These are phyloP conservation scores for Colletotrichum somersetense DNA, from an alignment of 2,329 filamentous ascomycete genomes.

Conservation along the genomic window DNA sequence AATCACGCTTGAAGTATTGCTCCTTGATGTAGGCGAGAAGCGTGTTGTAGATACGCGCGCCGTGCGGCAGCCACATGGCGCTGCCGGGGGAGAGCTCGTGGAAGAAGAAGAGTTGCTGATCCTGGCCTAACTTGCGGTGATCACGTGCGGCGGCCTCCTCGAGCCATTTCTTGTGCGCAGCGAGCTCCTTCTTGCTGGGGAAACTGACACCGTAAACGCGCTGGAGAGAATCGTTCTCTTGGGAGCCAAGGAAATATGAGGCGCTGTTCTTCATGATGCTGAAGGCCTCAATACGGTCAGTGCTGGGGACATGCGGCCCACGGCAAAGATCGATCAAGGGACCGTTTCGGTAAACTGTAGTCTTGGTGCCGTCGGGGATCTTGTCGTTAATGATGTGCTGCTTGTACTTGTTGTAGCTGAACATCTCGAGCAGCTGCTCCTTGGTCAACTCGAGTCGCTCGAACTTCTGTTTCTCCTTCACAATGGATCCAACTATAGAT, in stretches of 20 bases:
- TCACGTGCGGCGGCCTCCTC: slow-evolving; percentile 99
- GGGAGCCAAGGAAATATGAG: slow-evolving; percentile 94
- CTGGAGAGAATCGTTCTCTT: slow-evolving; percentile 94
- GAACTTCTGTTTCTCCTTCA: slow-evolving; percentile 97
- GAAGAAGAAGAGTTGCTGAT: slow-evolving; percentile 99
- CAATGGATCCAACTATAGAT: slow-evolving; percentile 81
- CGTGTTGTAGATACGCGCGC: slow-evolving; percentile 92
- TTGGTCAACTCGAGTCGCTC: slow-evolving; percentile 91
- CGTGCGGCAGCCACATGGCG: slow-evolving; percentile 92
- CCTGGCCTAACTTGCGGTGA: slow-evolving; percentile 91
- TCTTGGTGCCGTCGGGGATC: slow-evolving; percentile 87
- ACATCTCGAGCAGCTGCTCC: slow-evolving; percentile 87
- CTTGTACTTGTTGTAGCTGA: slow-evolving; percentile 98
- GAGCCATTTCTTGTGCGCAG: slow-evolving; percentile 93
- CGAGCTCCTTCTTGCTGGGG: slow-evolving; percentile 94
- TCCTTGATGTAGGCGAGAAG: slow-evolving; percentile 83
- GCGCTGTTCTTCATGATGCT: slow-evolving; percentile 75
- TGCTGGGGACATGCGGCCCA: slow-evolving; percentile 87
- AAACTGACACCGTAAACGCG: slow-evolving; percentile 96
- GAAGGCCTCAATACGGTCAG: slow-evolving; percentile 93
- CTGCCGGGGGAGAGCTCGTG: slow-evolving; percentile 93
- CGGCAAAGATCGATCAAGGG: slow-evolving; percentile 95
- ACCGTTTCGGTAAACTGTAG: slow-evolving; percentile 94
- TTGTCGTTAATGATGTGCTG: slow-evolving; percentile 96
- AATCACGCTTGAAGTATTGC: slow-evolving; percentile 93